Conservation (phyloP, 2,329 filamentous ascomycete genomes). For the Alternaria sp. region DNA sequence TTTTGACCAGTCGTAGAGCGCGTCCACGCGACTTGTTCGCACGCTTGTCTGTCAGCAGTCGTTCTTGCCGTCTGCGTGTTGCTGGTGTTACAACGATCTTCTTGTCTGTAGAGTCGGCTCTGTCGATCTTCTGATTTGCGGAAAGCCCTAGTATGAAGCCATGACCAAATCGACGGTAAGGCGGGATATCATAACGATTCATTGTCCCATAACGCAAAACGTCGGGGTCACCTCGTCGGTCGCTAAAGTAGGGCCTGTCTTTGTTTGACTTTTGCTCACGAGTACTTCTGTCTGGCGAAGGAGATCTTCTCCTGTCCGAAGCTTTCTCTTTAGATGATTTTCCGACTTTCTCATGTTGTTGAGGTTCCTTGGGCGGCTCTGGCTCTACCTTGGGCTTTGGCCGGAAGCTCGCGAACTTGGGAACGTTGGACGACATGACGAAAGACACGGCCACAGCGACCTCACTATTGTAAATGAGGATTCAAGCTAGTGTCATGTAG, state of each 20-base stretch:
- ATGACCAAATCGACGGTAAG: constrained; percentile 73
- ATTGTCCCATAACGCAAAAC: constrained; percentile 78
- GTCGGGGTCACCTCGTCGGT: constrained; percentile 78
- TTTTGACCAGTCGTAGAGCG: constrained; percentile 39
- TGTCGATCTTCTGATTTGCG: constrained; percentile 71
- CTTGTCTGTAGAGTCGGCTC: constrained; percentile 65
- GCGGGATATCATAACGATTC: constrained; percentile 75
- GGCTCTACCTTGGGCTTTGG: constrained; percentile 53
- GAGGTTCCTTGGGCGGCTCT: constrained; percentile 20
- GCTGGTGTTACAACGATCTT: constrained; percentile 48
- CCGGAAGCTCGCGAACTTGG: constrained; percentile 80
- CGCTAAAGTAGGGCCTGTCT: constrained; percentile 51
- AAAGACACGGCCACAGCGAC: neutral
- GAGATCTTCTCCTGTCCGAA: constrained; percentile 49
- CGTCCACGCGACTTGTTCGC: constrained; percentile 33
- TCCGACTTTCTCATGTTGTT: constrained; percentile 16
- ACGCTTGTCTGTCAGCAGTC: constrained; percentile 53
- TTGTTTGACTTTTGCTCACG: constrained; percentile 7
- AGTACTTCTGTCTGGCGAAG: constrained; percentile 7
- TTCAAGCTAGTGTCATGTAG: neutral
- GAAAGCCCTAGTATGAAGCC: constrained; percentile 76
- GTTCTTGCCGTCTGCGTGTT: constrained; percentile 56
- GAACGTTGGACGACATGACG: constrained; percentile 56
- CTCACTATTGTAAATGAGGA: neutral
- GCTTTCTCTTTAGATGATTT: constrained; percentile 15